Conservation (phyloP, 140 eudicot genomes). For the Cichorium intybus region DNA sequence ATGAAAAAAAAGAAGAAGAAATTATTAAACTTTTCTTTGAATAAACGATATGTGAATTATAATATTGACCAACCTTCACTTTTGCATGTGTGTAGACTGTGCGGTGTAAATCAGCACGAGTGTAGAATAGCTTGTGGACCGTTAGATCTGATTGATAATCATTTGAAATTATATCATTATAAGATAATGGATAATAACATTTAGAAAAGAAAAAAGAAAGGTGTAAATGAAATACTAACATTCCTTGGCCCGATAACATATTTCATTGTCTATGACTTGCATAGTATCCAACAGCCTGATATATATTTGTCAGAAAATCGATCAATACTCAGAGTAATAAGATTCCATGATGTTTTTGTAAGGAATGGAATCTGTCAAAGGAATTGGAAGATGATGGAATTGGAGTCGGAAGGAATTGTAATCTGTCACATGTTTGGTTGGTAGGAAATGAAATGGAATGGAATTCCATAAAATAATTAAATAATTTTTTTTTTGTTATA, state of each 20-base stretch:
- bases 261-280: conserved; percentile 87
- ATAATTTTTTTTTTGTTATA: no score
- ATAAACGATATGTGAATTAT: neutral
- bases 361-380: no score
- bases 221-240: conserved; percentile 46
- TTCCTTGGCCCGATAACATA: conserved; percentile 91
- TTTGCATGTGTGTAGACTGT: conserved; percentile 90
- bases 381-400: no score
- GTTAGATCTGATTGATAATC: conserved; percentile 61
- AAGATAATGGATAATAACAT: neutral
- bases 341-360: conserved; percentile 4
- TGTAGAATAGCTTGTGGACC: conserved; percentile 67
- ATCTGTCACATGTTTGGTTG: no score
- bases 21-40: neutral
- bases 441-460: no score
- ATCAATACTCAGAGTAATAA: conserved; percentile 1
- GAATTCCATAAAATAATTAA: no score
- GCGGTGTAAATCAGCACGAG: conserved; percentile 93
- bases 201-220: neutral
- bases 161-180: conserved; percentile 12
- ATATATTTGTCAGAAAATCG: conserved; percentile 19
- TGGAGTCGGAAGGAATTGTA: no score
- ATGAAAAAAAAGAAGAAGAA: neutral
- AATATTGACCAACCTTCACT: conserved; percentile 57
- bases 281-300: conserved; percentile 78